A percentile compares a stretch with the other conserved stretches of the same genome.
These are phyloP conservation scores for Phytophthora lateralis DNA, from an alignment of 352 stramenopile genomes.

Conservation along the genomic window DNA sequence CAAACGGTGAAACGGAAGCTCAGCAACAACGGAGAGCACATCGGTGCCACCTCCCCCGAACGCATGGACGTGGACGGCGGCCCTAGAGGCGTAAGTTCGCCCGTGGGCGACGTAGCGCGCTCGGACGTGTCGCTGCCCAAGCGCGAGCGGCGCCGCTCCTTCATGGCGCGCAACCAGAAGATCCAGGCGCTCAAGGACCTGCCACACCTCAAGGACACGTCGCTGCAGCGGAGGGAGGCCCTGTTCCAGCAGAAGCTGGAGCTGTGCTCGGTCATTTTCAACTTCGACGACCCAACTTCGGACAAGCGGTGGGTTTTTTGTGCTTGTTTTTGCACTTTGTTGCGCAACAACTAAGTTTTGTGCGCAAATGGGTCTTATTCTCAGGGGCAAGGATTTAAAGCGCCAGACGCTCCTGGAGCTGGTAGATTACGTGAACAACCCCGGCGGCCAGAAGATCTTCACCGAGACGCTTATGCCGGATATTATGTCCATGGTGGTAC, in stretches of 20 bases:
- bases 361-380: constrained; percentile 1
- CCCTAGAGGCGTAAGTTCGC: constrained; percentile 38
- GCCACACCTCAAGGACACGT: constrained; percentile 87
- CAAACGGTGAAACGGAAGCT: constrained; percentile 90
- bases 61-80: constrained; percentile 66
- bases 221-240: constrained; percentile 85
- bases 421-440: constrained; percentile 99
- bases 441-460: constrained; percentile 96
- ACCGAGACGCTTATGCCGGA: constrained; percentile 97
- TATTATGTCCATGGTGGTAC: constrained; percentile 90
- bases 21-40: constrained; percentile 81
- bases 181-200: constrained; percentile 87
- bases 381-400: constrained; percentile 96
- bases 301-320: constrained; percentile 82
- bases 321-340: constrained; percentile 4
- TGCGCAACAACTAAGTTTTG: not conserved
- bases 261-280: constrained; percentile 96
- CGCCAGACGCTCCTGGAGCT: constrained; percentile 98
- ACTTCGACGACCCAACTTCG: constrained; percentile 95
- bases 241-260: constrained; percentile 97
- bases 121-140: constrained; percentile 87
- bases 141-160: constrained; percentile 80
- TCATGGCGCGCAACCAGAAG: constrained; percentile 86
- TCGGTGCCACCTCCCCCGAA: constrained; percentile 56
- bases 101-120: constrained; percentile 71